A percentile compares a stretch with the other conserved stretches of the same genome.
Conservation (phyloP, 1,139 yeast species). For the Torulaspora pretoriensis region DNA sequence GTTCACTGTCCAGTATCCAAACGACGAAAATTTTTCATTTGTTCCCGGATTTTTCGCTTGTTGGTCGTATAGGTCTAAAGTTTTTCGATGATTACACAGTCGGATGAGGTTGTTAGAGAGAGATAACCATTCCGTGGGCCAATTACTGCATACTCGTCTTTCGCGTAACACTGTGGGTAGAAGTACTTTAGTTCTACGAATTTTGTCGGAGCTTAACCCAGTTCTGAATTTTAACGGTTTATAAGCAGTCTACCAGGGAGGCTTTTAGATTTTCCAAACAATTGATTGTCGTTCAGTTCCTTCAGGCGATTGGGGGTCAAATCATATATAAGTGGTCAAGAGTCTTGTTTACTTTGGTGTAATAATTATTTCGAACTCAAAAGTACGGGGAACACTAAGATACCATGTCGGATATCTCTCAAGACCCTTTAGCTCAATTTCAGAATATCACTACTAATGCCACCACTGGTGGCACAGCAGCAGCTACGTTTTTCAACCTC, state of each 20-base stretch:
- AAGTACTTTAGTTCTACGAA: neutral
- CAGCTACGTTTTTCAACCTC: slow-evolving; percentile 2
- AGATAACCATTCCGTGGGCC: neutral
- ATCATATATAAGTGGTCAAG: neutral
- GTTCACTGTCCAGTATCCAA: neutral
- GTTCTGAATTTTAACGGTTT: slow-evolving; percentile 6
- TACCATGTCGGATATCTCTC: slow-evolving; percentile 12
- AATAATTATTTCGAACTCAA: too few relatives aligned
- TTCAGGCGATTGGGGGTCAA: neutral
- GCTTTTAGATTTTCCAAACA: neutral
- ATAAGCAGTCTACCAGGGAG: slow-evolving; percentile 1
- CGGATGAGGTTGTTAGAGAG: neutral
- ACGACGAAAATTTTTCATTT: slow-evolving; percentile 6
- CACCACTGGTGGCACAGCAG: slow-evolving; percentile 3
- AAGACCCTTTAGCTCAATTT: slow-evolving; percentile 11
- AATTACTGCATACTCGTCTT: slow-evolving; percentile 3
- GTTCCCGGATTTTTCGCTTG: slow-evolving; percentile 7
- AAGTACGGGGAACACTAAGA: neutral
- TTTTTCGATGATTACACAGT: neutral
- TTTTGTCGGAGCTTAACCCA: slow-evolving; percentile 7
- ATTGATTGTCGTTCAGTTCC: neutral
- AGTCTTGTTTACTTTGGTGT: neutral
- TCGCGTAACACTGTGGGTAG: neutral
- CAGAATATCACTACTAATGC: slow-evolving; percentile 11
- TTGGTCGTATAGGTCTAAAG: slow-evolving; percentile 5